Base-by-base conservation (phyloP, 108 stramenopile genomes). In the Cylindrotheca closterium region DNA sequence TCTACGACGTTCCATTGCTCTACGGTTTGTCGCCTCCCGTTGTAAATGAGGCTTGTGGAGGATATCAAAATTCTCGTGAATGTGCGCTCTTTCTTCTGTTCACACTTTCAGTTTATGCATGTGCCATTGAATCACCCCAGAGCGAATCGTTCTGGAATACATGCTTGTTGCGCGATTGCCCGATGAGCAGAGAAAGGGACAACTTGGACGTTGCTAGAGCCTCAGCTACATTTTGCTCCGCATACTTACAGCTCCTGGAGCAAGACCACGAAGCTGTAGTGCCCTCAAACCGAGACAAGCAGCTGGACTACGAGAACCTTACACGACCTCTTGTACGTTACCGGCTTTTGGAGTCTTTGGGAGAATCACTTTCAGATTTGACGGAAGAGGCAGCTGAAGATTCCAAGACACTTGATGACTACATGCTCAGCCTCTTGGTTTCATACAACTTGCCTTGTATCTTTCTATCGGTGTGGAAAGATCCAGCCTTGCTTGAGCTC, bases 381-480 rank as follows among this genome's bases (percentile, higher is more conserved):
- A 67, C 58, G 47, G 32, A 25, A 1, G 63, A 64, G 30, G 51
- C 63, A 18, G 50, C 26, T 4, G n/a, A 74, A 33, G 64, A 64
- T 21, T 66, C 48, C 51, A 15, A 30, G 3, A 65, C 47, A 21
- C 54, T 65, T 31, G 85, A 77, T 47, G 32, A 57, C 8, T 74
- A 68, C 42, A 71, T 81, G 51, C 63, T 80, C 28, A 60, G 70
- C 10, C 18, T 92, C 26, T 60, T 92, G 23, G 61, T 77, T 18
- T 46, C 31, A 7, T 87, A 83, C 70, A 68, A 84, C 42, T 70
- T 86, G n/a, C 83, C 86, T 30, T 51, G 68, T n/a, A 45, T 79
- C 17, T 88, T 84, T 55, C 60, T 93, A 21, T 54, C 71, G 4
- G 74, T 80, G 46, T 89, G 82, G 74, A 72, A 77, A 60, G 79